Conservation (phyloP, 1,139 yeast species). For the Hyphopichia fennica region DNA sequence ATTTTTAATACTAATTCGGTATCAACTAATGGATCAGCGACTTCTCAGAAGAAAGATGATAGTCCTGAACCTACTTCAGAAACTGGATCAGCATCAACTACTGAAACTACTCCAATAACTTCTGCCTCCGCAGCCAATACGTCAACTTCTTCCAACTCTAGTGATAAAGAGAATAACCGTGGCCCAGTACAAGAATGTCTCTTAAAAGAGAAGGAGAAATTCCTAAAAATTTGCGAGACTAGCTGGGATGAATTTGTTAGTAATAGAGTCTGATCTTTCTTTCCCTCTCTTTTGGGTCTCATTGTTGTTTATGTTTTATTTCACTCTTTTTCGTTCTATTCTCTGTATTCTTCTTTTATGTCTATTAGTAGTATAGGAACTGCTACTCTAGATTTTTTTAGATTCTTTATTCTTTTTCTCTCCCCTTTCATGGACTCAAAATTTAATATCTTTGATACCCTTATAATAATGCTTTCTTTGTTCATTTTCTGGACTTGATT, state of each 20-base stretch:
- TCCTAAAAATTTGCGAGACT: constrained; percentile 52
- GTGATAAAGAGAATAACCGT: constrained; percentile 7
- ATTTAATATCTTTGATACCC: too few species aligned
- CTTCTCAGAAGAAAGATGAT: constrained; percentile 8
- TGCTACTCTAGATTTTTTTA: too few species aligned
- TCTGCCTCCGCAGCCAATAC: constrained; percentile 5
- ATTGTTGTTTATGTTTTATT: not conserved
- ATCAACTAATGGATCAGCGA: not conserved
- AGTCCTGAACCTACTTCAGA: not conserved
- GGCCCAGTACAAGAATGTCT: constrained; percentile 13
- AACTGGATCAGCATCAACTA: not conserved
- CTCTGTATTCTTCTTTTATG: too few species aligned
- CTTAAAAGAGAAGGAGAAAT: constrained; percentile 42
- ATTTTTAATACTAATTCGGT: constrained; percentile 24
- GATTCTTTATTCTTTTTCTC: not conserved
- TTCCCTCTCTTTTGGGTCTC: not conserved
- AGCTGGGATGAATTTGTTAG: constrained; percentile 52
- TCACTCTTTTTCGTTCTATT: not conserved
- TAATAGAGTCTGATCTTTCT: constrained; percentile 1
- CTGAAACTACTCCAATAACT: constrained; percentile 2
- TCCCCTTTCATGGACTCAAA: too few species aligned
- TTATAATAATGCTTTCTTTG: too few species aligned
- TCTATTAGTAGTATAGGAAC: too few species aligned
- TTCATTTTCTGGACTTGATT: too few species aligned
- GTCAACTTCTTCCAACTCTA: constrained; percentile 5